Percentiles rank a stretch among this genome's conserved stretches.
Conservation (phyloP, 139 green algal species). For the Micromonas pusilla region DNA sequence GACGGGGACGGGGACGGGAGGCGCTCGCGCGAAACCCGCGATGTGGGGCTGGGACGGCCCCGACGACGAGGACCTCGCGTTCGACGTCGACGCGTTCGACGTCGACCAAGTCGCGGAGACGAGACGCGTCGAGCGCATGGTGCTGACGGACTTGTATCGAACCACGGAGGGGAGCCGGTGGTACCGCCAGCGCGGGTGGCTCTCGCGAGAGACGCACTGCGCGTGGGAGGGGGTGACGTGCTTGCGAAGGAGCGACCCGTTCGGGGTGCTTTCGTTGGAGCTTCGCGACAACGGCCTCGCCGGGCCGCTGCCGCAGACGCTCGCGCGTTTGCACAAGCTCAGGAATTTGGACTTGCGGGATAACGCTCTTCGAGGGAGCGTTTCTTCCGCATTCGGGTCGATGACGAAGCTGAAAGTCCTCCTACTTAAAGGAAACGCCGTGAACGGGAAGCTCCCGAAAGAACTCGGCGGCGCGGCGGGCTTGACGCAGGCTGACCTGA, state of each 20-base stretch:
- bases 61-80: no score
- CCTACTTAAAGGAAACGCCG: not conserved
- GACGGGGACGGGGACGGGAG: not conserved
- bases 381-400: not conserved
- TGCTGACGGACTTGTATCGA: conserved; percentile 1
- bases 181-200: not conserved
- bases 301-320: not conserved
- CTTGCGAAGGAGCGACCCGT: not conserved
- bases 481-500: conserved; percentile 1
- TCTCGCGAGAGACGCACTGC: not conserved
- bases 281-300: conserved; percentile 4
- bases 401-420: not conserved
- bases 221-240: conserved; percentile 12
- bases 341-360: not conserved
- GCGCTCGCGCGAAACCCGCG: not conserved
- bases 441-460: not conserved
- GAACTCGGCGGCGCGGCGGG: not conserved
- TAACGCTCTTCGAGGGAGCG: not conserved
- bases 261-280: conserved; percentile 1
- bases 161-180: not conserved
- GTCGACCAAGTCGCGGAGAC: not conserved
- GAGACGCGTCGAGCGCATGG: not conserved
- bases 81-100: not conserved
- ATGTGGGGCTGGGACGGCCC: not conserved
- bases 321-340: not conserved